A percentile compares a stretch with the other conserved stretches of the same genome.
Conservation (phyloP, 2,329 filamentous ascomycete species). For the Aureobasidium sp. region DNA sequence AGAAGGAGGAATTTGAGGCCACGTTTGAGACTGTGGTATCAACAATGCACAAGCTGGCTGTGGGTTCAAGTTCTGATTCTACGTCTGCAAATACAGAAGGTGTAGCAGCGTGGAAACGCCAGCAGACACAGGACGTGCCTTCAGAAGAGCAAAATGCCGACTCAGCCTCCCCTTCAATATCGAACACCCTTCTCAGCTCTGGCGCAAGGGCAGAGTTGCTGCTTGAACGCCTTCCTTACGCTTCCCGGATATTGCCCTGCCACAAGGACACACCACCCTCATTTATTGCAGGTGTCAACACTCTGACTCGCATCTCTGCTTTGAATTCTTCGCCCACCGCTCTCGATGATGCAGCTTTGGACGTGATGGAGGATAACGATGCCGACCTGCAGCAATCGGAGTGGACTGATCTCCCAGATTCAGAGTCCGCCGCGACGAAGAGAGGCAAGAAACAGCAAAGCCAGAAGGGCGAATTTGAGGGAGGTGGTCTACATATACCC, state of each 20-base stretch:
- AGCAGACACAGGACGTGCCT: neutral
- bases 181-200: neutral
- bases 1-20: constrained; percentile 71
- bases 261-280: constrained; percentile 37
- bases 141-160: neutral
- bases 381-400: constrained; percentile 15
- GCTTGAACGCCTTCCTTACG: constrained; percentile 80
- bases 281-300: constrained; percentile 41
- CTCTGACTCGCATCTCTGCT: constrained; percentile 51
- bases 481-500: constrained; percentile 19
- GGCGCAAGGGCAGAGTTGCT: constrained; percentile 64
- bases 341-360: constrained; percentile 16
- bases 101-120: constrained; percentile 21
- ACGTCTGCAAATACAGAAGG: constrained; percentile 8
- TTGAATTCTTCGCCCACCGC: constrained; percentile 4
- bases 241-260: constrained; percentile 58
- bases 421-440: neutral
- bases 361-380: constrained; percentile 25
- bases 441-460: neutral
- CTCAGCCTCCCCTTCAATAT: neutral
- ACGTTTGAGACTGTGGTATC: constrained; percentile 56
- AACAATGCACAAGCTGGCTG: neutral
- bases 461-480: constrained; percentile 15
- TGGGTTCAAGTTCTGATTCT: neutral
- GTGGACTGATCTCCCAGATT: constrained; percentile 6